Evolutionary conservation across 2,329 filamentous ascomycete species (phyloP).

Genomic region (Lachnellula cervina): DNA sequence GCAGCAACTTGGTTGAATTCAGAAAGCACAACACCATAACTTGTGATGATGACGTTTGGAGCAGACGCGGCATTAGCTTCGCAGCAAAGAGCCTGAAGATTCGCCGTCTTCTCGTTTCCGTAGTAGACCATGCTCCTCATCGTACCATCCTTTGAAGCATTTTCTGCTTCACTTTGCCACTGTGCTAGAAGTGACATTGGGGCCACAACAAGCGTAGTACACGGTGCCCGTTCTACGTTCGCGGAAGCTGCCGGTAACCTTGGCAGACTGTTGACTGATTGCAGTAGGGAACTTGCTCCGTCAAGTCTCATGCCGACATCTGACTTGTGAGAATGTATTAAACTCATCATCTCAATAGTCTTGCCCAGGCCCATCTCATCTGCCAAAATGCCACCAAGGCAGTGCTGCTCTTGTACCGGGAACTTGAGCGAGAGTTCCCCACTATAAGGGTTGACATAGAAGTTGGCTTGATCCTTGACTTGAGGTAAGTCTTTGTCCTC

Average conservation of each 20-base stretch:
- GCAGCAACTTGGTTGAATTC: conserved; percentile 74
- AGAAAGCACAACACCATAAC: conserved; percentile 86
- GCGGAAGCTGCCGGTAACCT: conserved; percentile 54
- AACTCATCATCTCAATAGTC: conserved; percentile 95
- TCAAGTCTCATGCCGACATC: conserved; percentile 42
- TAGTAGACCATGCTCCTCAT: conserved; percentile 89
- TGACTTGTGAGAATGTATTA: conserved; percentile 79
- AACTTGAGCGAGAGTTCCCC: conserved; percentile 90
- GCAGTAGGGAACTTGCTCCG: conserved; percentile 13
- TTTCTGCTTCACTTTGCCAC: conserved; percentile 93
- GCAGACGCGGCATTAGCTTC: conserved; percentile 67
- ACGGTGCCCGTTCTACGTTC: conserved; percentile 64
- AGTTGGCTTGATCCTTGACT: conserved; percentile 63
- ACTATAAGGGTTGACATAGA: conserved; percentile 97
- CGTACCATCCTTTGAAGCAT: conserved; percentile 78
- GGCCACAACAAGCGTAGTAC: conserved; percentile 90
- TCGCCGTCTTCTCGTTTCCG: conserved; percentile 73
- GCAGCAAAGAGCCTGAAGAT: conserved; percentile 75
- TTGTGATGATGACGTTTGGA: conserved; percentile 89
- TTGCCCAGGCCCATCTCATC: conserved; percentile 98
- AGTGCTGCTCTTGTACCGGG: conserved; percentile 89
- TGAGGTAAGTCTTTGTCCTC: conserved; percentile 70
- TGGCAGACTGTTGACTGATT: conserved; percentile 56
- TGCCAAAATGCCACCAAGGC: conserved; percentile 85
- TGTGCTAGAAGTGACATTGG: conserved; percentile 96